Evolutionary conservation across 148 eudicot genomes (phyloP).

Genomic region (Salicornia ramosissima): DNA sequence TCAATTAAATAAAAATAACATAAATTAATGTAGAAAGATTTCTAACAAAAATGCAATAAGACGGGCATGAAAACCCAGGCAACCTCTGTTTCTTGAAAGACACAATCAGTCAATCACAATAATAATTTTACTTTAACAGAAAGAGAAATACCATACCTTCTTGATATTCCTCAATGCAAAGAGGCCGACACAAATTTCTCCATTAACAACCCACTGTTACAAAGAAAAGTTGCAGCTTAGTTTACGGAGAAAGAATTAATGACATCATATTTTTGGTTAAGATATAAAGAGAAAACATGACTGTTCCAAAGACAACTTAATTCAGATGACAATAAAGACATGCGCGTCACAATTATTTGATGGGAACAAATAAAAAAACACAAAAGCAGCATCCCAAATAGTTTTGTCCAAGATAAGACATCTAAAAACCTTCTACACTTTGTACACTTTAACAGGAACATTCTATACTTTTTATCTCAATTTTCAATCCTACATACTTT

Average conservation of each 20-base stretch:
- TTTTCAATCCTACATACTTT: too few species aligned
- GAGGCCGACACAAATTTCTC: slow-evolving; percentile 94
- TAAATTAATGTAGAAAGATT: neutral
- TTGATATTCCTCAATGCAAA: slow-evolving; percentile 75
- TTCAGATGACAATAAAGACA: neutral
- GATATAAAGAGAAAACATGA: neutral
- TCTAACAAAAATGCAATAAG: neutral
- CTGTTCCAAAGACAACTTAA: neutral
- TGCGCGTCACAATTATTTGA: neutral
- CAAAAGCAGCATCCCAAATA: neutral
- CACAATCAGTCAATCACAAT: neutral
- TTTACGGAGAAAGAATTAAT: slow-evolving; percentile 4
- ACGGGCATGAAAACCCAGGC: neutral
- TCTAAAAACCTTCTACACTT: neutral
- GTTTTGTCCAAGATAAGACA: neutral
- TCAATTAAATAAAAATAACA: neutral
- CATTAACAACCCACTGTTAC: slow-evolving; percentile 97
- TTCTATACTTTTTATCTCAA: too few species aligned
- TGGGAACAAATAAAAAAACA: neutral
- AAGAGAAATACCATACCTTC: slow-evolving; percentile 43
- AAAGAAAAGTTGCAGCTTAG: slow-evolving; percentile 15
- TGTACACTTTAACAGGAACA: too few species aligned
- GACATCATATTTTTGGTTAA: neutral
- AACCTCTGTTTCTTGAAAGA: neutral
- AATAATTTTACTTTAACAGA: too few species aligned